Evolutionary conservation across 495 filamentous ascomycete genomes (phyloP), one percentile per base, ranked within the genome.

Genomic region (Talaromyces wortmannii): DNA sequence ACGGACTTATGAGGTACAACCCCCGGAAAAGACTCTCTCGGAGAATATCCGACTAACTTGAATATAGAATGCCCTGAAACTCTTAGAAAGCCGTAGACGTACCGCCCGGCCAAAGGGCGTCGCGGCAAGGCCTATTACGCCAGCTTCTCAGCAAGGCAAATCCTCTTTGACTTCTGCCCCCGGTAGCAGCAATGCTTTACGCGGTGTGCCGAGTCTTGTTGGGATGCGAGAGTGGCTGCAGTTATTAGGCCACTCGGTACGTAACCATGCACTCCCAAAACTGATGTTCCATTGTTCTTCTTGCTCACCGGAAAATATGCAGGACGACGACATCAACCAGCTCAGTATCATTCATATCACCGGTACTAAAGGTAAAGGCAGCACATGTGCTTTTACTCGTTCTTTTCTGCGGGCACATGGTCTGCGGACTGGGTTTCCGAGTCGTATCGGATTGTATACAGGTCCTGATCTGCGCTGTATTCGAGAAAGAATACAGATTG

Each of bases 401-500:
- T 68, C 66, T 0, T 64, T 79, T 51, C 67, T 79, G 4, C 57
- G 55, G 17, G 58, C 57, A 8, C 67, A 73, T 50, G 57, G 63
- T 3, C 7, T 61, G 23, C 58, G 61, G 15, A 68, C 64, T 7
- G 72, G 73, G 3, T 67, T 63, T 23, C 67, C 67, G 0, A 66
- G 61, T 0, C 74, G 70, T 32, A 77, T 85, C 7, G 87, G 85
- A 2, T 67, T 85, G 16, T 90, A 87, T 65, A 88, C 85, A 0
- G 83, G 78, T 3, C 87, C 87, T 1, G 82, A 89, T 64, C 68
- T 90, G 3, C 71, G 78, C 12, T 65, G 67, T 5, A 78, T 85
- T 31, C 77, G 82, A 16, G 86, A 90, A 61, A 78, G 87, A 53
- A 88, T 90, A 56, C 74, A 75, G 40, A 73, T 91, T 17, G 68